Evolutionary conservation across 179 eudicot genomes (phyloP), one percentile per base, ranked within the genome.

Genomic region (Heliamphora pulchella): DNA sequence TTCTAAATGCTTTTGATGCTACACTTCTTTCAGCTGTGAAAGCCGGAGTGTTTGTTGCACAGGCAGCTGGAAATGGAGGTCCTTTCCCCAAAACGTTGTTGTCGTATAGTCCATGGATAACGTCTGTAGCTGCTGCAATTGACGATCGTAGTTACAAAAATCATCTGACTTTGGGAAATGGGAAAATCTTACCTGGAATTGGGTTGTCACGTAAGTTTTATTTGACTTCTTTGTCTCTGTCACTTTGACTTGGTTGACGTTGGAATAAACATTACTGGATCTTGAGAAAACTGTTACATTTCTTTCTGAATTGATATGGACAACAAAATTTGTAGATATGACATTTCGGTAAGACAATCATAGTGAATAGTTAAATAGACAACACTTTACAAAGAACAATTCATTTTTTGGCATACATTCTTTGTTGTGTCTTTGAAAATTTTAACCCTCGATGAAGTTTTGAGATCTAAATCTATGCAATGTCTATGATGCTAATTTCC

Each of bases 41-140:
- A 86, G 97, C 97, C 1, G 98, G 98, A 77, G 91, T 94, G 63
- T 94, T 94, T 86, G 94, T 94, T 73, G 96, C 89, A 69, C 98
- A 94, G 81, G 98, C 98, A 79, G 93, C 97, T 75, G 98, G 98
- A 84, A 94, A 94, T 86, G 97, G 97, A 31, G 98, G 98, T 54
- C 97, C 98, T 70, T 94, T 84, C 47, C 91, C 98, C n/a, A 94
- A 91, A 86, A 90, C 93, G 20, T 67, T 94, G 80, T 70, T 92
- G 79, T 94, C 98, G 57, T 94, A 92, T 83, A 94, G 98, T 86
- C 98, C 98, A 41, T 94, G 98, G 98, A 90, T 94, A 82, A 87
- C 89, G 20, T 87, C 98, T 76, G 95, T 94, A 74, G 98, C 95
- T 87, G 98, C 98, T 82, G 97, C 98, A 76, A 87, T 92, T 79